Conservation (phyloP, 192 early-diverging fungal species). For the Diversispora epigaea region DNA sequence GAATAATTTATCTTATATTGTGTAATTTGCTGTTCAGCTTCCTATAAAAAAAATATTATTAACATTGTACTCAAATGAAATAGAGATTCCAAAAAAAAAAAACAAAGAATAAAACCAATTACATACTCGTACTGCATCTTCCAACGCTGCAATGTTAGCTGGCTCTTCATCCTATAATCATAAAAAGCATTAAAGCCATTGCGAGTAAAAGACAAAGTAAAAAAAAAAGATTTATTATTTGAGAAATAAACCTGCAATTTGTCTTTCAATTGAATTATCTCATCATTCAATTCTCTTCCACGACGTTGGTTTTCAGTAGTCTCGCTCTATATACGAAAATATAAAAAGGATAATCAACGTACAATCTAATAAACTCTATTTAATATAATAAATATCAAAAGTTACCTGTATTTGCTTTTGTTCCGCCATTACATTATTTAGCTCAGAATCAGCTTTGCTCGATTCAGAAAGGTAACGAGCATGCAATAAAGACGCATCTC, state of each 20-base stretch:
- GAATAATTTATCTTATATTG: constrained; percentile 60
- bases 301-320: constrained; percentile 41
- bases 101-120: neutral
- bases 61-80: neutral
- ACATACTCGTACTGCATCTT: constrained; percentile 43
- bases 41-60: constrained; percentile 29
- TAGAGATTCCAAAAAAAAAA: neutral
- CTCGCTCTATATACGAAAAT: neutral
- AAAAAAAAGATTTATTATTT: neutral
- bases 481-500: neutral
- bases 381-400: neutral
- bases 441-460: constrained; percentile 36
- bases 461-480: constrained; percentile 27
- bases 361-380: neutral
- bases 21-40: constrained; percentile 52
- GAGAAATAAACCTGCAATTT: constrained; percentile 17
- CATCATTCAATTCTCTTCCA: constrained; percentile 38
- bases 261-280: constrained; percentile 51
- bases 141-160: constrained; percentile 59
- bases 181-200: neutral
- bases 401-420: constrained; percentile 32
- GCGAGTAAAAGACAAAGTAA: neutral
- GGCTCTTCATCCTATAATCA: constrained; percentile 56
- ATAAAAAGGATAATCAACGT: neutral
- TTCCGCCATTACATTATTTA: constrained; percentile 34